These are phyloP conservation scores for Cocos nucifera DNA, from an alignment of 176 grass and related monocot species.

Conservation along the genomic window DNA sequence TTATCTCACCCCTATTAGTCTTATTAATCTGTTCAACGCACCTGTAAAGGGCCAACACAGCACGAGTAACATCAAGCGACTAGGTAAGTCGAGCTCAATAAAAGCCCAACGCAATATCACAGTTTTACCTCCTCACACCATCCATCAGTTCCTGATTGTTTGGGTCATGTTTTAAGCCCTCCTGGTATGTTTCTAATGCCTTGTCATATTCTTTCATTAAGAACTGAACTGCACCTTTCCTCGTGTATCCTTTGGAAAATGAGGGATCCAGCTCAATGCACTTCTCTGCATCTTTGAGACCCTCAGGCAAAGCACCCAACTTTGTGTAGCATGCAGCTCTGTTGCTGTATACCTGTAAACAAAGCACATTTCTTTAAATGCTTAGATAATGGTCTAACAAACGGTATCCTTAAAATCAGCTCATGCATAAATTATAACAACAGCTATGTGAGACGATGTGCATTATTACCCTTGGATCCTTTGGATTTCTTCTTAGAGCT, in stretches of 20 bases:
- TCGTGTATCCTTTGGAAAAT: conserved; percentile 90
- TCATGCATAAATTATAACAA: neutral
- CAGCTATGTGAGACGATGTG: conserved; percentile 3
- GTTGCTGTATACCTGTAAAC: conserved; percentile 82
- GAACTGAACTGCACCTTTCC: conserved; percentile 94
- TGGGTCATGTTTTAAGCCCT: conserved; percentile 82
- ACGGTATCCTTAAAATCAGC: neutral
- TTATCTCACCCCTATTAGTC: no score
- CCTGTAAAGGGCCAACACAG: no score
- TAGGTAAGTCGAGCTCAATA: no score
- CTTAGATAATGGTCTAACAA: neutral
- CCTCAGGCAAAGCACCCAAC: conserved; percentile 91
- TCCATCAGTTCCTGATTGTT: conserved; percentile 82
- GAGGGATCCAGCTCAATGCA: conserved; percentile 92
- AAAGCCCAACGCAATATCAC: no score
- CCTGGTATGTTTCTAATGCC: conserved; percentile 91
- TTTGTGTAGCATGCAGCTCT: conserved; percentile 97
- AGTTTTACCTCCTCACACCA: conserved; percentile 60
- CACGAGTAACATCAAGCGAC: no score
- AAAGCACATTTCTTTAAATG: neutral
- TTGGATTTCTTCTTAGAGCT: conserved; percentile 82
- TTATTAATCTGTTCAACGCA: no score
- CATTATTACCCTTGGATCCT: conserved; percentile 83
- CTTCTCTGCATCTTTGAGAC: conserved; percentile 97
- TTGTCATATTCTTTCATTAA: conserved; percentile 99